phyloP scores from a whole-genome alignment of 306 rosid genomes.

The Delonix regia region DNA sequence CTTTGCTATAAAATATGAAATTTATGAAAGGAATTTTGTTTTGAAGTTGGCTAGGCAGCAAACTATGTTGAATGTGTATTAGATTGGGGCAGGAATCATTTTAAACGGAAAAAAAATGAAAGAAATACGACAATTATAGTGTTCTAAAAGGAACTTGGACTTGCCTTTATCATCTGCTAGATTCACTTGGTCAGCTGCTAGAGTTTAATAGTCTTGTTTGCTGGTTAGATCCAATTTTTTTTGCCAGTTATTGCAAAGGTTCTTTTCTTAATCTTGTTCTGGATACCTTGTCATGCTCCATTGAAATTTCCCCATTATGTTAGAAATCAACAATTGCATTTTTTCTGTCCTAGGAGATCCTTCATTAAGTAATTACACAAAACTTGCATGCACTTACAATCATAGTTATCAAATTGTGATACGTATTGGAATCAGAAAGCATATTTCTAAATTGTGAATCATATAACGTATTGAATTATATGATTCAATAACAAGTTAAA shows the following conservation, averaged over 20 bases:
- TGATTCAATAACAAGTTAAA: no score
- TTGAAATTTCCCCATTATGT: not conserved
- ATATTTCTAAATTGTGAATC: no score
- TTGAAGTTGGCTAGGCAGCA: not conserved
- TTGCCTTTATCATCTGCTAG: not conserved
- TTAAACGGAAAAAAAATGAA: not conserved
- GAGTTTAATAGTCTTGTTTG: not conserved
- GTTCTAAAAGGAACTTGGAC: not conserved
- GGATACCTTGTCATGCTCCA: not conserved
- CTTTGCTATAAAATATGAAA: not conserved
- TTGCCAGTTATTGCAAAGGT: not conserved
- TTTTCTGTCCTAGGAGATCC: not conserved
- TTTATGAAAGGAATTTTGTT: not conserved
- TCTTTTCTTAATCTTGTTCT: not conserved
- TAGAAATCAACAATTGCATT: not conserved
- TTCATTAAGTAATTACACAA: not conserved
- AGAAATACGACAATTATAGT: not conserved
- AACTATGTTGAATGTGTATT: not conserved
- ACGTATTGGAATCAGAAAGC: no score
- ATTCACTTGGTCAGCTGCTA: not conserved
- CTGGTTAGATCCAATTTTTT: not conserved
- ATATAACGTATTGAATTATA: no score
- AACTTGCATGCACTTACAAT: no score
- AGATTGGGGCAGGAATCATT: not conserved
- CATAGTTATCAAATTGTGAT: no score